Conservation (phyloP, 176 grass and related monocot species). For the Carex scoparia region DNA sequence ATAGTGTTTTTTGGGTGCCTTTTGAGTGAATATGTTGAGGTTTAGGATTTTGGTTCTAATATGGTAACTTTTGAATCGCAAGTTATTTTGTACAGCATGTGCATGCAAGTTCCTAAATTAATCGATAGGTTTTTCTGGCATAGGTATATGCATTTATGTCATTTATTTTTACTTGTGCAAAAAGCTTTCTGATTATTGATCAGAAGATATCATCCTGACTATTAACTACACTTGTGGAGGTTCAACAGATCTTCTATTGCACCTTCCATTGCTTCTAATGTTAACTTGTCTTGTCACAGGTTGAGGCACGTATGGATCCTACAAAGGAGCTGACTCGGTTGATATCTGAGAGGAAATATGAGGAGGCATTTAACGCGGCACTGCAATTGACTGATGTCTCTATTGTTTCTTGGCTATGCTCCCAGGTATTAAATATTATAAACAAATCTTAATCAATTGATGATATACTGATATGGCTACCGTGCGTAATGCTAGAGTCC, state of each 20-base stretch:
- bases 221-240: not conserved
- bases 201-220: not conserved
- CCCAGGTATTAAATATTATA: conserved; percentile 54
- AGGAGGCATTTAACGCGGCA: conserved; percentile 88
- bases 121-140: not conserved
- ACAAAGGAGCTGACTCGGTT: conserved; percentile 66
- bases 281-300: conserved; percentile 37
- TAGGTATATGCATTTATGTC: not conserved
- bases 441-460: conserved; percentile 8
- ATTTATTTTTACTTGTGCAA: not conserved
- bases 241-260: conserved; percentile 11
- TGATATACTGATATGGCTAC: not conserved
- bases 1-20: not conserved
- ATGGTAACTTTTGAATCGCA: not conserved
- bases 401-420: conserved; percentile 84
- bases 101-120: not conserved
- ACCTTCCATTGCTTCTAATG: not conserved
- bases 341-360: conserved; percentile 63
- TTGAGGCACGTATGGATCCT: conserved; percentile 59
- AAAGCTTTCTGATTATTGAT: not conserved
- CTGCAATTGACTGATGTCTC: conserved; percentile 88
- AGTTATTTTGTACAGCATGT: not conserved
- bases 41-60: not conserved
- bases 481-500: not conserved
- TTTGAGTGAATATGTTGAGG: not conserved